Conservation (phyloP, 306 rosid genomes). For the Cyamopsis tetragonoloba region DNA sequence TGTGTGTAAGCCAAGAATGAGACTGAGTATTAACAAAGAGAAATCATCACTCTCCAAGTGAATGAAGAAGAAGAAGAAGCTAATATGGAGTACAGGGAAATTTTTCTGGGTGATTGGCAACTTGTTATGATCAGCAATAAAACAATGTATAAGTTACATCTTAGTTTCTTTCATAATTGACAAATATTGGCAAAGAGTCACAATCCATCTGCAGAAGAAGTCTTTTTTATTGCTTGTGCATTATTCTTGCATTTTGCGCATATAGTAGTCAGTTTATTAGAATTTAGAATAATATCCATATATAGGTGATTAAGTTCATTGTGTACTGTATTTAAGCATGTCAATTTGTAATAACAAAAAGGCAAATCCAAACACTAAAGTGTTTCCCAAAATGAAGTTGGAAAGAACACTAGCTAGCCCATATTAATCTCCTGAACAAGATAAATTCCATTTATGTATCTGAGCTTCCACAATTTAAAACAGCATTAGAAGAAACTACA, state of each 20-base stretch:
- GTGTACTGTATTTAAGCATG: neutral
- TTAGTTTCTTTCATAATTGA: neutral
- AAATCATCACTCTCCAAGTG: too few relatives aligned
- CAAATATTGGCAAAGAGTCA: neutral
- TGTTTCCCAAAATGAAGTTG: neutral
- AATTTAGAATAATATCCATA: neutral
- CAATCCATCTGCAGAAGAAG: neutral
- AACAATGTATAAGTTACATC: neutral
- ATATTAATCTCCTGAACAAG: neutral
- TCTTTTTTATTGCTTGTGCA: neutral
- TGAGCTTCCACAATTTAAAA: neutral
- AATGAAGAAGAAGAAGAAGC: too few relatives aligned
- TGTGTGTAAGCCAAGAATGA: too few relatives aligned
- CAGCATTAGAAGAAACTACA: neutral
- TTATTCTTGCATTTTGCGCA: neutral
- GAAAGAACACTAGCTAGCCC: neutral
- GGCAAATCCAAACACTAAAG: neutral
- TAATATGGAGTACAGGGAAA: too few relatives aligned
- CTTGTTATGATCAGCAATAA: too few relatives aligned
- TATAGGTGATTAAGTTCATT: neutral
- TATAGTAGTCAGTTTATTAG: neutral
- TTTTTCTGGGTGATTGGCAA: too few relatives aligned
- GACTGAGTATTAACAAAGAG: too few relatives aligned
- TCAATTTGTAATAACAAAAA: neutral
- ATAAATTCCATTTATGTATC: neutral